Conservation (phyloP, 2,329 filamentous ascomycete species). For the Fusarium sublunatum region DNA sequence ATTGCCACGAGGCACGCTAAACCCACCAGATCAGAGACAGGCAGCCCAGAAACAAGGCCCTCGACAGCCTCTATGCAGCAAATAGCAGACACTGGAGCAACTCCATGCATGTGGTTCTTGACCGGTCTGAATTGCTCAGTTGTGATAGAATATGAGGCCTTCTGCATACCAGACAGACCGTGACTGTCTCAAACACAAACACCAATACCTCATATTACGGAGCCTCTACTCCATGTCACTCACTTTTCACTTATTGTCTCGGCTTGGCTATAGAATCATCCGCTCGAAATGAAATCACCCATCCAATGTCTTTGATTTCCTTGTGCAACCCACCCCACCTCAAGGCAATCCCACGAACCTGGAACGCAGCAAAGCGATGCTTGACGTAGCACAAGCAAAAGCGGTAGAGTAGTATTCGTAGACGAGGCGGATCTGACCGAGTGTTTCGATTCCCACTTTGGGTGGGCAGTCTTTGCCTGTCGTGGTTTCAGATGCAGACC, state of each 20-base stretch:
- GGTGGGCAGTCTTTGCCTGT: conserved; percentile 11
- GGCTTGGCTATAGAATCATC: neutral
- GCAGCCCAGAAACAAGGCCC: neutral
- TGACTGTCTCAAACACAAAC: conserved; percentile 24
- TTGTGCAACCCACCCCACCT: conserved; percentile 14
- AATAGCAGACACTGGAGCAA: neutral
- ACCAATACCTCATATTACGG: neutral
- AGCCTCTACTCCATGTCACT: neutral
- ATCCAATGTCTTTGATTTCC: conserved; percentile 8
- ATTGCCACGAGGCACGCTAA: conserved; percentile 23
- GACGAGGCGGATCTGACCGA: conserved; percentile 14
- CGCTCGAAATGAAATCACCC: neutral
- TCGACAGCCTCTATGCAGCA: neutral
- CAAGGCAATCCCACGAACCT: conserved; percentile 35
- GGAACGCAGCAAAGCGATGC: conserved; percentile 34
- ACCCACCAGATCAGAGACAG: conserved; percentile 1
- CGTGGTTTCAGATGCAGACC: conserved; percentile 16
- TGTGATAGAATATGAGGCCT: conserved; percentile 28
- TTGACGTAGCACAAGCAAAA: conserved; percentile 16
- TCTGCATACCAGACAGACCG: conserved; percentile 17
- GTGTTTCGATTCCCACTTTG: neutral
- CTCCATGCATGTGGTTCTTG: conserved; percentile 7
- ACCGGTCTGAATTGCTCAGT: conserved; percentile 23
- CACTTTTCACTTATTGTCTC: conserved; percentile 3
- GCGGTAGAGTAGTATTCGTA: neutral